Conservation (phyloP, 192 early-diverging fungal genomes). For the Phycomyces blakesleeanus region DNA sequence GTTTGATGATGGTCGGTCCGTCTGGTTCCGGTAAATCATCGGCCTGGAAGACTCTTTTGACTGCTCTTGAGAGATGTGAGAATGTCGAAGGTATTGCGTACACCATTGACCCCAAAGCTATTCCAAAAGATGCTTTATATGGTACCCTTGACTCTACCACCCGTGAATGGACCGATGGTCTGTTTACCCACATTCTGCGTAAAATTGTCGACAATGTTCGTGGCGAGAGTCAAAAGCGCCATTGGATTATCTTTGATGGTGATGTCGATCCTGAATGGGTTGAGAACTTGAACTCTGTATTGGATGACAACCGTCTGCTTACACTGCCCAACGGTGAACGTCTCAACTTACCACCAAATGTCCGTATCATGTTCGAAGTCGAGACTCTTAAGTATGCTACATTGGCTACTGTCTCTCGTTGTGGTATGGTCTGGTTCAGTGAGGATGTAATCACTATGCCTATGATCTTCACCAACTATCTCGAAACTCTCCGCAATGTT, state of each 20-base stretch:
- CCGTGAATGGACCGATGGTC: constrained; percentile 98
- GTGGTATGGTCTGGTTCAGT: constrained; percentile 99
- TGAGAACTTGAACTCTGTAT: constrained; percentile 94
- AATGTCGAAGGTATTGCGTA: constrained; percentile 87
- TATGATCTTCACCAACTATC: constrained; percentile 82
- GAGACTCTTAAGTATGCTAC: constrained; percentile 98
- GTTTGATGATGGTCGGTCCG: constrained; percentile 99
- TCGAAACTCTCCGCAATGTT: constrained; percentile 68
- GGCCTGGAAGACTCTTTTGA: constrained; percentile 91
- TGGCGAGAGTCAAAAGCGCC: constrained; percentile 88
- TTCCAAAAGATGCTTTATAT: constrained; percentile 95
- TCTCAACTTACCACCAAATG: constrained; percentile 89
- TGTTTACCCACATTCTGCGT: constrained; percentile 96
- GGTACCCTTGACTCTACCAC: constrained; percentile 96
- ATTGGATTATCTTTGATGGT: constrained; percentile 99
- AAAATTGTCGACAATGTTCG: constrained; percentile 98
- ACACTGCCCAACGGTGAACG: constrained; percentile 99
- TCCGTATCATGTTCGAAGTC: constrained; percentile 99
- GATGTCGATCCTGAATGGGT: constrained; percentile 99
- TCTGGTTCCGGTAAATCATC: constrained; percentile 94
- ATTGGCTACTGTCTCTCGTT: constrained; percentile 95
- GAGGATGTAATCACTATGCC: constrained; percentile 77
- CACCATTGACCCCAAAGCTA: constrained; percentile 97
- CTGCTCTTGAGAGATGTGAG: constrained; percentile 85
- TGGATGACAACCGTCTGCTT: constrained; percentile 96